Evolutionary conservation across 805 yeast species (phyloP).

Genomic region (Barnettozyma salicaria): DNA sequence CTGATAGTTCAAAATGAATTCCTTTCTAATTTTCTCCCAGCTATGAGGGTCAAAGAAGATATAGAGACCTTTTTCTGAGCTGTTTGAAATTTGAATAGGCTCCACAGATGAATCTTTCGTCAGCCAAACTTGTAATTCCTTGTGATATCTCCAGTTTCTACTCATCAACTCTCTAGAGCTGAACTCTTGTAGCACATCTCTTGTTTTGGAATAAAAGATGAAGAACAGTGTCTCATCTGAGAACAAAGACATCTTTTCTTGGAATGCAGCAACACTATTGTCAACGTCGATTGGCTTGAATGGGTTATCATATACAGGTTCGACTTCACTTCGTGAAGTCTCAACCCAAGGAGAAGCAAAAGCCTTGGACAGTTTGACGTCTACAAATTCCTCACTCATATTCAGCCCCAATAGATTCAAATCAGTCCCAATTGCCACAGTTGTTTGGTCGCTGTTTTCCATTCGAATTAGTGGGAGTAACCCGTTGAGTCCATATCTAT

Average conservation of each 20-base stretch:
- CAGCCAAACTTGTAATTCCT: conserved; percentile 92
- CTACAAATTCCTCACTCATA: conserved; percentile 33
- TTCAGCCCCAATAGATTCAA: conserved; percentile 61
- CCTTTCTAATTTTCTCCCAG: conserved; percentile 90
- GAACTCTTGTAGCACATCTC: conserved; percentile 87
- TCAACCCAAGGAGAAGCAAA: conserved; percentile 96
- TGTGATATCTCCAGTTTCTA: conserved; percentile 96
- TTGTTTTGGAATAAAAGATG: conserved; percentile 88
- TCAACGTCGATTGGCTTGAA: conserved; percentile 18
- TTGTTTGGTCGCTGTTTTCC: conserved; percentile 57
- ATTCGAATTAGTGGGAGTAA: conserved; percentile 51
- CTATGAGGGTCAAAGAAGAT: conserved; percentile 91
- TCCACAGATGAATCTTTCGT: conserved; percentile 90
- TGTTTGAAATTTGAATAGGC: conserved; percentile 74
- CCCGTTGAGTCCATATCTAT: conserved; percentile 63
- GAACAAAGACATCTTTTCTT: conserved; percentile 51
- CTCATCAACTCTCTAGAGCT: conserved; percentile 87
- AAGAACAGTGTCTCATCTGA: conserved; percentile 91
- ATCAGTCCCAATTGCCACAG: conserved; percentile 73
- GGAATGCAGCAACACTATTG: conserved; percentile 12
- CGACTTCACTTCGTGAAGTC: conserved; percentile 83
- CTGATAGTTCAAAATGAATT: conserved; percentile 53
- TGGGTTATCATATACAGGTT: conserved; percentile 73
- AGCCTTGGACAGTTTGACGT: conserved; percentile 46
- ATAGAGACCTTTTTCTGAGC: conserved; percentile 88